Percentiles rank a stretch among this genome's conserved stretches.
These are phyloP conservation scores for Solanum medicagineum DNA, from an alignment of 257 asterid species.

Conservation along the genomic window DNA sequence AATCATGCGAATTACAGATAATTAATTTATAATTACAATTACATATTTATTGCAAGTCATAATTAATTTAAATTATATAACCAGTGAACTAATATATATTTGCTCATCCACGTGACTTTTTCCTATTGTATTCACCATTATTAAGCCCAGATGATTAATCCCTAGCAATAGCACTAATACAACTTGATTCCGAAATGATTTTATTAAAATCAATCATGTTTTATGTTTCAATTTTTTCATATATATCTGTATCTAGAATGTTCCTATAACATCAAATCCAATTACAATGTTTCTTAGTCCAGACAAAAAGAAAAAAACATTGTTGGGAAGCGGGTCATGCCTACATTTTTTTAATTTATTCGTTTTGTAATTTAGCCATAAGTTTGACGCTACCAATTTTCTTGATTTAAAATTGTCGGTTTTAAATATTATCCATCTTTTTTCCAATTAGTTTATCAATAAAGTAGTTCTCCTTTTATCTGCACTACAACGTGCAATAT, in stretches of 20 bases:
- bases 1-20: too few relatives aligned
- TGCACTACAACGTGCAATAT: neutral
- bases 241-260: neutral
- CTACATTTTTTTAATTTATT: neutral
- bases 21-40: too few relatives aligned
- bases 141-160: neutral
- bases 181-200: neutral
- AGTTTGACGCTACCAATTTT: neutral
- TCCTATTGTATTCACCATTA: neutral
- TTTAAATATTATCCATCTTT: neutral
- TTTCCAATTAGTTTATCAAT: neutral
- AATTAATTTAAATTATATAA: too few relatives aligned
- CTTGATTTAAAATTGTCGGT: neutral
- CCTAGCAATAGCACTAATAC: neutral
- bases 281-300: neutral
- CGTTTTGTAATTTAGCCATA: neutral
- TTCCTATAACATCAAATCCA: neutral
- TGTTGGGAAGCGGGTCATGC: neutral
- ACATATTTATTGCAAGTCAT: rapidly evolving
- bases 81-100: too few relatives aligned
- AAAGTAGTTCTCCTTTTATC: neutral
- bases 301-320: neutral
- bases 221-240: too few relatives aligned
- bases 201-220: neutral
- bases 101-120: too few relatives aligned